These are phyloP conservation scores for Ceratocystis destructans DNA, from an alignment of 2,329 filamentous ascomycete genomes.

Conservation along the genomic window DNA sequence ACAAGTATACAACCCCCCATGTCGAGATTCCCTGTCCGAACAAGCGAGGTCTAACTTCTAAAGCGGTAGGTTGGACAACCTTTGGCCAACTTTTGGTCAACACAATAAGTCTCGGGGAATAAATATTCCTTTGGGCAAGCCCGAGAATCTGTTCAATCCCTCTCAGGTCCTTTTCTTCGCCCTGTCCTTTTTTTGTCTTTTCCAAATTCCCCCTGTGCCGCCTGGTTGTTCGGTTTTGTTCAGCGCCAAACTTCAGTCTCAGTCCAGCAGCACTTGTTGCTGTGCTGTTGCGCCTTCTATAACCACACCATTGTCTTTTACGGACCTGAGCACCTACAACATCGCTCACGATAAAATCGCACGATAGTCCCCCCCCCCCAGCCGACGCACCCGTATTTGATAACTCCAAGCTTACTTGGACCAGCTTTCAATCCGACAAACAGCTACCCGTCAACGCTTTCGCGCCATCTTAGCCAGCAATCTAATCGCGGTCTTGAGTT, in stretches of 20 bases:
- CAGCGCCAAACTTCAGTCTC: constrained; percentile 9
- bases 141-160: constrained; percentile 9
- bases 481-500: not conserved
- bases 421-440: not conserved
- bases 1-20: constrained; percentile 3
- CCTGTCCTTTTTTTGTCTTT: constrained; percentile 8
- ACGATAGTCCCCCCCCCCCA: not conserved
- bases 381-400: not conserved
- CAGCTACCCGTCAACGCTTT: not conserved
- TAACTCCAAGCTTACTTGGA: not conserved
- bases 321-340: not conserved
- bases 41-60: constrained; percentile 17
- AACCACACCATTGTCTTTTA: not conserved
- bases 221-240: not conserved
- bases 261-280: constrained; percentile 8
- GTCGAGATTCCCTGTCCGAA: constrained; percentile 9
- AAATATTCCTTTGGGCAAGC: constrained; percentile 13
- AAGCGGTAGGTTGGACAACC: constrained; percentile 15
- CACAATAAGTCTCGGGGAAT: constrained; percentile 10
- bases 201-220: constrained; percentile 4
- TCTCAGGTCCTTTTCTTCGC: constrained; percentile 4
- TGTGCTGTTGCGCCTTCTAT: not conserved
- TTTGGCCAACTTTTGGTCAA: not conserved
- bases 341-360: constrained; percentile 2
- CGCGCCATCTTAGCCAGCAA: not conserved